phyloP scores from a whole-genome alignment of 2,329 filamentous ascomycete species.

The Pleurostoma richardsiae region DNA sequence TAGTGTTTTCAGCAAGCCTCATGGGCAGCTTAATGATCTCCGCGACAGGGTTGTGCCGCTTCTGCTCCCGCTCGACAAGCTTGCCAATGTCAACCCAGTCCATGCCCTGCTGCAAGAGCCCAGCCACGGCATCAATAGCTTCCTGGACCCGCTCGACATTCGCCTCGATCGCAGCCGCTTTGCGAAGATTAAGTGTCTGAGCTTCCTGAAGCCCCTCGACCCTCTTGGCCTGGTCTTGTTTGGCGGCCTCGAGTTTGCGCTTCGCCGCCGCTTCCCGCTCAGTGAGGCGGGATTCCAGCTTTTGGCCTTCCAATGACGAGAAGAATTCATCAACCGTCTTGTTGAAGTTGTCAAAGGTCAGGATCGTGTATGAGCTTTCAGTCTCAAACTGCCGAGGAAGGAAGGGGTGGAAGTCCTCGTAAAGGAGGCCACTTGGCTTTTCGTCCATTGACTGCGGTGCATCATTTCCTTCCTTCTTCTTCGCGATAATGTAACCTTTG shows the following conservation, averaged over 20 bases:
- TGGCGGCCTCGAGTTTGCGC: slow-evolving; percentile 79
- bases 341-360: slow-evolving; percentile 83
- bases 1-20: slow-evolving; percentile 83
- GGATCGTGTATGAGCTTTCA: slow-evolving; percentile 58
- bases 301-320: slow-evolving; percentile 92
- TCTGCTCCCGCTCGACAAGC: slow-evolving; percentile 83
- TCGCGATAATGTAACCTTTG: slow-evolving; percentile 87
- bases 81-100: slow-evolving; percentile 92
- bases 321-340: slow-evolving; percentile 95
- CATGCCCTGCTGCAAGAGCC: slow-evolving; percentile 89
- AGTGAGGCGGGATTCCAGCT: slow-evolving; percentile 74
- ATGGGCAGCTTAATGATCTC: slow-evolving; percentile 81
- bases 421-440: slow-evolving; percentile 55
- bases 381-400: slow-evolving; percentile 72
- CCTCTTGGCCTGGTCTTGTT: slow-evolving; percentile 76
- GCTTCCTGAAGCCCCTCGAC: slow-evolving; percentile 78
- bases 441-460: slow-evolving; percentile 19
- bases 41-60: slow-evolving; percentile 76
- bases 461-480: slow-evolving; percentile 32
- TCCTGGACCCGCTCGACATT: slow-evolving; percentile 91
- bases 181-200: slow-evolving; percentile 78
- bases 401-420: slow-evolving; percentile 96
- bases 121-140: slow-evolving; percentile 87
- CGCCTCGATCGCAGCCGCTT: slow-evolving; percentile 84
- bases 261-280: slow-evolving; percentile 80